These are phyloP conservation scores for Cercospora sp. DNA, from an alignment of 2,329 filamentous ascomycete genomes.

Conservation along the genomic window DNA sequence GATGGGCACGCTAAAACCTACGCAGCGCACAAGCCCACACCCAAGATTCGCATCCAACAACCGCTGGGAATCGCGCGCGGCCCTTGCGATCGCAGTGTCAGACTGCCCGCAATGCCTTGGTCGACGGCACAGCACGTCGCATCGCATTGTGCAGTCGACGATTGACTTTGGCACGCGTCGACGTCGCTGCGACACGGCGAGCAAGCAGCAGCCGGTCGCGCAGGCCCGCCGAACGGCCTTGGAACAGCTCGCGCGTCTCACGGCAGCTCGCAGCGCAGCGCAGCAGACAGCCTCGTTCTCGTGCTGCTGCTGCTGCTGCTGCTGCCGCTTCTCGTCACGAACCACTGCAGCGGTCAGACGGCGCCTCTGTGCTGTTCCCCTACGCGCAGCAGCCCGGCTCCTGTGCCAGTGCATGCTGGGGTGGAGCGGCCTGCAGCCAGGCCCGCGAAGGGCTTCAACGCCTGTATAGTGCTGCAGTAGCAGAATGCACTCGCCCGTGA, in stretches of 20 bases:
- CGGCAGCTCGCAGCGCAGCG: neutral
- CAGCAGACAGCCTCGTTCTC: constrained; percentile 1
- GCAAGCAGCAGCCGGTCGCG: constrained; percentile 11
- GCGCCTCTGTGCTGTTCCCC: neutral
- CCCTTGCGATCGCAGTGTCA: constrained; percentile 11
- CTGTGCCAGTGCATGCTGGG: neutral
- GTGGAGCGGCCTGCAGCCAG: constrained; percentile 1
- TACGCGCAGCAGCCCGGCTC: too few relatives aligned
- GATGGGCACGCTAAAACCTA: neutral
- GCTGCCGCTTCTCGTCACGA: neutral
- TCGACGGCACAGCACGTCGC: neutral
- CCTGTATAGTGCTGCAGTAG: constrained; percentile 11
- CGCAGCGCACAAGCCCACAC: constrained; percentile 1
- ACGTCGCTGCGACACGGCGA: neutral
- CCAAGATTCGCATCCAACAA: neutral
- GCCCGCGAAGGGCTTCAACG: neutral
- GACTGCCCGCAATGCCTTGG: neutral
- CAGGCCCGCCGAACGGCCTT: neutral
- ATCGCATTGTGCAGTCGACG: neutral
- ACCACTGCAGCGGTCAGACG: constrained; percentile 11
- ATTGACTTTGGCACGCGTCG: neutral
- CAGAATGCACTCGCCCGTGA: constrained; percentile 5
- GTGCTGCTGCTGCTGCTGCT: neutral
- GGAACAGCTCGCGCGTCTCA: neutral
- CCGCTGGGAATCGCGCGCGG: neutral